These are phyloP conservation scores for Antitrichia curtipendula DNA, from an alignment of 225 moss, liverwort and hornwort genomes.

Conservation along the genomic window DNA sequence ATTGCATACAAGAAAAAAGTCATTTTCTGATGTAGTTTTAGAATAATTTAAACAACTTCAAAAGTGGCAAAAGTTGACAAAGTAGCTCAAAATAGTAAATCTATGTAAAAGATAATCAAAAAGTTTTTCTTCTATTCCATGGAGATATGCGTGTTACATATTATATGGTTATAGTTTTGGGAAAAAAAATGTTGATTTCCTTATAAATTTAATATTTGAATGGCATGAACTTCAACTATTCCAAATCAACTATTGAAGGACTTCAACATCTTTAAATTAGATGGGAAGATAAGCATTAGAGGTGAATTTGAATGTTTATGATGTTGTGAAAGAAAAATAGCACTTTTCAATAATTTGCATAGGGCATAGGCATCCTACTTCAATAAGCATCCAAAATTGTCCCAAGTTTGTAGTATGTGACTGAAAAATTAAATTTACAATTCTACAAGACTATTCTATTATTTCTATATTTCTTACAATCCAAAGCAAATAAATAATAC, in stretches of 20 bases:
- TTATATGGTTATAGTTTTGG: neutral
- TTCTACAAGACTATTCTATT: neutral
- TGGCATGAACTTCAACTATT: neutral
- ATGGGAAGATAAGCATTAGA: neutral
- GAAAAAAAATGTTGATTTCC: rapidly evolving
- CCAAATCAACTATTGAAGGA: neutral
- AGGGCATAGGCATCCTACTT: neutral
- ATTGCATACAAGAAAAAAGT: rapidly evolving
- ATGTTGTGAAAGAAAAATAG: neutral
- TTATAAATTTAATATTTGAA: neutral
- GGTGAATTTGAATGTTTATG: neutral
- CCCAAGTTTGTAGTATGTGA: rapidly evolving
- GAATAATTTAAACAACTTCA: rapidly evolving
- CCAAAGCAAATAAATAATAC: neutral
- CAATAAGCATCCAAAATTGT: neutral
- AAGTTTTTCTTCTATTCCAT: neutral
- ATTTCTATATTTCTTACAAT: neutral
- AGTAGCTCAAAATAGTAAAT: neutral
- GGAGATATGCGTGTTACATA: neutral
- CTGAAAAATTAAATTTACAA: neutral
- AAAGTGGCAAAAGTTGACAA: neutral
- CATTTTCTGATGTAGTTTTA: neutral
- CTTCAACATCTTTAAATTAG: rapidly evolving
- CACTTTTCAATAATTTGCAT: neutral
- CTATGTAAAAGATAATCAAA: neutral